Evolutionary conservation across 768 basidiomycete species (phyloP).

Genomic region (Suillus alpinus): DNA sequence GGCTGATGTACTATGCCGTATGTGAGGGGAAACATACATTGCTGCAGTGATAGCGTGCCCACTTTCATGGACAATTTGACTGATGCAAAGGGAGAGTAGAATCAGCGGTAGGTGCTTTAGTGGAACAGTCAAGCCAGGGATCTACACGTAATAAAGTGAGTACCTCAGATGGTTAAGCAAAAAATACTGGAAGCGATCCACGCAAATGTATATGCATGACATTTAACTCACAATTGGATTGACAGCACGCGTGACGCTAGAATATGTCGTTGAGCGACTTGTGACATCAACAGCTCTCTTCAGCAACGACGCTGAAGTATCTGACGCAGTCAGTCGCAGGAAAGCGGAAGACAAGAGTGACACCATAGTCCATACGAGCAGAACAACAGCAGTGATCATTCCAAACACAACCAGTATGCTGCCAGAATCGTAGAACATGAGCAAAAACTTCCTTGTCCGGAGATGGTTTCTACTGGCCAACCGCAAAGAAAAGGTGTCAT

Average conservation of each 20-base stretch:
- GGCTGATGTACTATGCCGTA: background rate
- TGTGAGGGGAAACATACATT: conserved; percentile 44
- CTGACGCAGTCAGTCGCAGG: background rate
- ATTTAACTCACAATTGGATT: conserved; percentile 30
- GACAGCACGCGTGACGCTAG: conserved; percentile 14
- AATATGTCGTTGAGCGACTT: background rate
- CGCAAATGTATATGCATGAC: background rate
- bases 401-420: conserved; percentile 43
- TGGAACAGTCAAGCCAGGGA: conserved; percentile 82
- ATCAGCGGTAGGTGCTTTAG: conserved; percentile 67
- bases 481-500: conserved; percentile 40
- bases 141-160: conserved; percentile 37
- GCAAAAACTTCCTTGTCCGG: conserved; percentile 26
- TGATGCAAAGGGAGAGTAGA: conserved; percentile 54
- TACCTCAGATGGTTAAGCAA: background rate
- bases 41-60: conserved; percentile 80
- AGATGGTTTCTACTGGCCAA: conserved; percentile 33
- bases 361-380: conserved; percentile 36
- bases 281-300: background rate
- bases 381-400: conserved; percentile 40
- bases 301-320: background rate
- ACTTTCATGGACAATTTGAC: conserved; percentile 75
- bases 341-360: conserved; percentile 19
- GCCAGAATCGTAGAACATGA: conserved; percentile 50
- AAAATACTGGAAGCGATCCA: conserved; percentile 1